These are phyloP conservation scores for Fusarium camptoceras DNA, from an alignment of 2,329 filamentous ascomycete genomes.

Conservation along the genomic window DNA sequence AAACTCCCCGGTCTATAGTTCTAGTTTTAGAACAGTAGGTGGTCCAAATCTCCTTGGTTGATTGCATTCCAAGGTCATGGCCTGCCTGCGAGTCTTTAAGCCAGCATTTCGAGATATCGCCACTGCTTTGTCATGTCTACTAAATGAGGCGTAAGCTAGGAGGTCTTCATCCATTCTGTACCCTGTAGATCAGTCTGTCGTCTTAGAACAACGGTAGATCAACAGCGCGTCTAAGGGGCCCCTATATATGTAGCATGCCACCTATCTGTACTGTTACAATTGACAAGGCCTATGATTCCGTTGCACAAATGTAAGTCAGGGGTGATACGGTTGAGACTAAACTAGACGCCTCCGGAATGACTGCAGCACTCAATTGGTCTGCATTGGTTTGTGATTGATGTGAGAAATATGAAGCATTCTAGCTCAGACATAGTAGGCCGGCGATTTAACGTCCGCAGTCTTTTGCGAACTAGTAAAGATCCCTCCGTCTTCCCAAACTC, in stretches of 20 bases:
- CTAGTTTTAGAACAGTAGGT: background rate
- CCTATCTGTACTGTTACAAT: background rate
- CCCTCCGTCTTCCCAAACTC: constrained; percentile 6
- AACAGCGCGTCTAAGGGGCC: background rate
- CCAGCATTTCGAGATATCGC: background rate
- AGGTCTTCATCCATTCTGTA: background rate
- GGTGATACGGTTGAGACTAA: constrained; percentile 13
- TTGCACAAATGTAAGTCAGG: constrained; percentile 26
- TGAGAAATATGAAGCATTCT: background rate
- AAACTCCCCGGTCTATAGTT: background rate
- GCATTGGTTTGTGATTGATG: background rate
- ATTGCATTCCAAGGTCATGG: background rate
- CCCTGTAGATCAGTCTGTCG: background rate
- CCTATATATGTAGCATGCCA: background rate
- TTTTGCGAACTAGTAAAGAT: background rate
- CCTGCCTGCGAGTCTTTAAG: background rate
- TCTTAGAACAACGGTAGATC: background rate
- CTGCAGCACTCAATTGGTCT: background rate
- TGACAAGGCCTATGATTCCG: background rate
- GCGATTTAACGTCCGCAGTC: background rate
- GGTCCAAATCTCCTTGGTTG: background rate
- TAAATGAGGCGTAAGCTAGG: constrained; percentile 14
- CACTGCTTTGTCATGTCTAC: constrained; percentile 3
- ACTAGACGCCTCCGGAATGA: background rate
- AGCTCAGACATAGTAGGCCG: background rate